Evolutionary conservation across 169 alveolate genomes (phyloP).

Genomic region (Eimeria mitis): DNA sequence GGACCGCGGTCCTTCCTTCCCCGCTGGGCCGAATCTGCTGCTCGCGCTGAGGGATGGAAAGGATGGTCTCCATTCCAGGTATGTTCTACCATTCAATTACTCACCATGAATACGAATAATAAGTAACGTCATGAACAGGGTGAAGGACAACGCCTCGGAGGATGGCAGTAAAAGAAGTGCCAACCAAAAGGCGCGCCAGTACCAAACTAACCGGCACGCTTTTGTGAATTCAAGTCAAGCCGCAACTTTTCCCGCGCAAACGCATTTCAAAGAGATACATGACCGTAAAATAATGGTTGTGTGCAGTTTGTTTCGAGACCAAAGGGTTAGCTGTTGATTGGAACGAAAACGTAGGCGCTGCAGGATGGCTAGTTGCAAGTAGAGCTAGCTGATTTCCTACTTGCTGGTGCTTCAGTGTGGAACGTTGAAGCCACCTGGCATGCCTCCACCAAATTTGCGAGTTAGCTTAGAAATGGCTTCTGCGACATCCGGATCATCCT

Average conservation of each 20-base stretch:
- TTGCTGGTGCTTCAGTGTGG: constrained; percentile 15
- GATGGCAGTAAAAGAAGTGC: constrained; percentile 34
- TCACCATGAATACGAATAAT: not conserved
- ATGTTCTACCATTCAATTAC: not conserved
- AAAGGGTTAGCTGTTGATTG: not conserved
- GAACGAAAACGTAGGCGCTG: not conserved
- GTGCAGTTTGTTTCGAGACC: not conserved
- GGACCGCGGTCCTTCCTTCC: constrained; percentile 83
- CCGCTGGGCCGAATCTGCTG: constrained; percentile 76
- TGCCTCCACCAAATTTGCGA: constrained; percentile 81
- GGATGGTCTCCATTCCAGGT: constrained; percentile 75
- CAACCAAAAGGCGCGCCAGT: not conserved
- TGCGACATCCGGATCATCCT: constrained; percentile 86
- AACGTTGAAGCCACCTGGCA: constrained; percentile 59
- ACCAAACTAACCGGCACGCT: constrained; percentile 29
- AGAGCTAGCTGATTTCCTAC: not conserved
- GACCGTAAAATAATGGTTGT: constrained; percentile 27
- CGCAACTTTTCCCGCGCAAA: not conserved
- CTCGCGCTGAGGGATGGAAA: constrained; percentile 68
- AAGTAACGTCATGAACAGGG: constrained; percentile 22
- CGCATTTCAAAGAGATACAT: constrained; percentile 19
- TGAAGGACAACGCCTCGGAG: constrained; percentile 74
- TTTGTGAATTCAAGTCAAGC: constrained; percentile 58
- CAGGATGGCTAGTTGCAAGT: not conserved
- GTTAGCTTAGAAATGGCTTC: constrained; percentile 81